Evolutionary conservation across 1,284 basidiomycete genomes (phyloP), one percentile per base, ranked within the genome.

Genomic region (Tremellales sp.): DNA sequence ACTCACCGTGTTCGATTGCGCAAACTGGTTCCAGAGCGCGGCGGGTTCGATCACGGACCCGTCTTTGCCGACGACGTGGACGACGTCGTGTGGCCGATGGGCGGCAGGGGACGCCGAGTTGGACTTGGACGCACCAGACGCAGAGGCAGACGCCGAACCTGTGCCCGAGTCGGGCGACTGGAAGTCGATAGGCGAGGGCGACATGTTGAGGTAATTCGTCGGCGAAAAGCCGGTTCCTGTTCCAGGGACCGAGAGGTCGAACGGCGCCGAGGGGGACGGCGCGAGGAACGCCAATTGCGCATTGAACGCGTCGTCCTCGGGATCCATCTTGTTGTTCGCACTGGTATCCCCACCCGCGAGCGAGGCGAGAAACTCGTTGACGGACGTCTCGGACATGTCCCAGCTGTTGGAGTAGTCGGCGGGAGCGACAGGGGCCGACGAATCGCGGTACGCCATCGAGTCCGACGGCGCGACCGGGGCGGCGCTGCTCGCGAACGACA

Each of bases 151-250:
- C 24, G 31, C 40, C 27, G 58, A 61, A 36, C 47, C 54, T 2
- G 60, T 57, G 3, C 58, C 58, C 43, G 56, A 48, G 28, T 51
- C 57, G 45, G 59, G 58, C 40, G 61, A 58, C 1, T 40, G 35
- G 1, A 57, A 51, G 35, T 48, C 54, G 33, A 63, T 43, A 2
- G 70, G 66, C 22, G 69, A 66, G 1, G 70, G 70, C 3, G 66
- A 68, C 54, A 68, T 68, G 58, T 69, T 70, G 53, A 72, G 63
- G 48, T 70, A 71, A 37, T 64, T 67, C 16, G 58, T 62, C 7
- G 70, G 69, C 38, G 62, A 66, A 50, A 72, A 69, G 7, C 22
- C 36, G 37, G 43, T 45, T 24, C 37, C 33, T 16, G 40, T 40
- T 28, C 31, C 44, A 26, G 19, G 27, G 4, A 45, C 31, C n/a